phyloP scores from a whole-genome alignment of 768 basidiomycete genomes.

The Hydnum rufescens region DNA sequence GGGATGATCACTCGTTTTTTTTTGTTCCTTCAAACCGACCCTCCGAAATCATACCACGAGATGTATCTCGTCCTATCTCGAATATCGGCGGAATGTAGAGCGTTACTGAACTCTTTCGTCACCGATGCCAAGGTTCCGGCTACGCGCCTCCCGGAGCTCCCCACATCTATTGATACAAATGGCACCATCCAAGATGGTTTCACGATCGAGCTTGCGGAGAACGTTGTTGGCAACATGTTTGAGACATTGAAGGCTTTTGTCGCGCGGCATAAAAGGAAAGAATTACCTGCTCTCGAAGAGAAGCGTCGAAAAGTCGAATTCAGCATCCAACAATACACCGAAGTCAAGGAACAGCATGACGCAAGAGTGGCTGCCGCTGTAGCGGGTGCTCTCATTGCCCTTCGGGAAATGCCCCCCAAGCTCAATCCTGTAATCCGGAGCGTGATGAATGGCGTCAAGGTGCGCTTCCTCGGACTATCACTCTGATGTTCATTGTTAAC shows the following conservation, averaged over 20 bases:
- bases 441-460: conserved; percentile 96
- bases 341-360: conserved; percentile 71
- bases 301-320: conserved; percentile 45
- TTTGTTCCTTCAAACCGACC: conserved; percentile 47
- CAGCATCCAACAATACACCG: conserved; percentile 60
- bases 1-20: conserved; percentile 52
- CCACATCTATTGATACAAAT: conserved; percentile 56
- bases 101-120: conserved; percentile 63
- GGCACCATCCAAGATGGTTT: conserved; percentile 46
- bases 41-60: conserved; percentile 75
- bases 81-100: conserved; percentile 59
- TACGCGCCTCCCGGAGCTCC: conserved; percentile 59
- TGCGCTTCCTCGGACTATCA: conserved; percentile 14
- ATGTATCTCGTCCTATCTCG: conserved; percentile 66
- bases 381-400: conserved; percentile 77
- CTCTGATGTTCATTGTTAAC: not conserved
- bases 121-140: conserved; percentile 74
- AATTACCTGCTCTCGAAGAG: conserved; percentile 53
- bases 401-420: conserved; percentile 73
- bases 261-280: conserved; percentile 59
- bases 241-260: conserved; percentile 53
- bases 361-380: conserved; percentile 75
- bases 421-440: conserved; percentile 92
- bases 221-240: conserved; percentile 51
- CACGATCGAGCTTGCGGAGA: conserved; percentile 56